A percentile compares a stretch with the other conserved stretches of the same genome.
Evolutionary conservation across 2,329 filamentous ascomycete species (phyloP).

Genomic region (Aspergillus sojae): DNA sequence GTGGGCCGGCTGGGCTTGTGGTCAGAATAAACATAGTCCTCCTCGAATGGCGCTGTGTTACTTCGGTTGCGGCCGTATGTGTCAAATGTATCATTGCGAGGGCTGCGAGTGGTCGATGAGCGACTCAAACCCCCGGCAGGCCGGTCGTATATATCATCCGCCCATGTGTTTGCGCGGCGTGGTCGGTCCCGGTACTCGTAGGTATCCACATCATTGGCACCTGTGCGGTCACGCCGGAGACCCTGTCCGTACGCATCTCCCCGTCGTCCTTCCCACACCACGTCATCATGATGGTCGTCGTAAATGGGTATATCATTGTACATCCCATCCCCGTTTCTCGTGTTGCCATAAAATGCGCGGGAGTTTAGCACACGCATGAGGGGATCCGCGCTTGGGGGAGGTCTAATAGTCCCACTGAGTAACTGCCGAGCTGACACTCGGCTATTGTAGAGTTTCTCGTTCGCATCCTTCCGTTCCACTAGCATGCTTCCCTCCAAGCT

Average conservation of each 20-base stretch:
- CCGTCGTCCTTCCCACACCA: conserved; percentile 77
- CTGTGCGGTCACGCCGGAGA: conserved; percentile 58
- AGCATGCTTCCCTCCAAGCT: conserved; percentile 91
- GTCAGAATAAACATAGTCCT: conserved; percentile 59
- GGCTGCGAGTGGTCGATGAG: conserved; percentile 38
- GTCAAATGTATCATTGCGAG: conserved; percentile 31
- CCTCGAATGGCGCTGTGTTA: conserved; percentile 42
- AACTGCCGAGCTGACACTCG: conserved; percentile 80
- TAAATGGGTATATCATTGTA: conserved; percentile 96
- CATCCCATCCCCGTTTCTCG: conserved; percentile 64
- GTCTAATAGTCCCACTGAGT: conserved; percentile 73
- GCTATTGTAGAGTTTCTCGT: conserved; percentile 90
- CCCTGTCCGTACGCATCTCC: conserved; percentile 74
- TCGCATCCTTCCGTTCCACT: conserved; percentile 93
- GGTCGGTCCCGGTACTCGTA: conserved; percentile 60
- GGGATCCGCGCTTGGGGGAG: conserved; percentile 80
- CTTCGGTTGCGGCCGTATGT: conserved; percentile 37
- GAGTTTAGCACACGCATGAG: conserved; percentile 85
- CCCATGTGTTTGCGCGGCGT: conserved; percentile 51
- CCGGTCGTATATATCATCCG: conserved; percentile 53
- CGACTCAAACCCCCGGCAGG: conserved; percentile 37
- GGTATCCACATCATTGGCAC: conserved; percentile 50
- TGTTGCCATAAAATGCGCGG: conserved; percentile 74
- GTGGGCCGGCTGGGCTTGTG: conserved; percentile 75
- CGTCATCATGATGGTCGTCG: conserved; percentile 77